Evolutionary conservation across 305 asterid species (phyloP).

Genomic region (Striga hermonthica): DNA sequence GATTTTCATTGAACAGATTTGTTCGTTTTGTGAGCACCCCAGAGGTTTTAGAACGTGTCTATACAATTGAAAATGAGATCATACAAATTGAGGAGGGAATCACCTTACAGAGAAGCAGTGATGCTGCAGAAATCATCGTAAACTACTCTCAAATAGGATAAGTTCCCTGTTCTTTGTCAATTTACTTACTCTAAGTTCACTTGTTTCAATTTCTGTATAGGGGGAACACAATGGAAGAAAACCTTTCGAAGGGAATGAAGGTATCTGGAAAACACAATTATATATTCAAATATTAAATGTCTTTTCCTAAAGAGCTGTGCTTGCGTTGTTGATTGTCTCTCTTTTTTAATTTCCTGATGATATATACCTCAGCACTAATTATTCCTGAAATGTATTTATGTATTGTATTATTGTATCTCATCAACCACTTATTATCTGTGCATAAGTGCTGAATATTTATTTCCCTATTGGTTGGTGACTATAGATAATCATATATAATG

Average conservation of each 20-base stretch:
- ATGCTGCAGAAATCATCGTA: conserved; percentile 55
- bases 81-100: conserved; percentile 86
- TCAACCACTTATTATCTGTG: too few relatives aligned
- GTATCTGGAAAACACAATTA: conserved; percentile 33
- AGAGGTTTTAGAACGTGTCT: conserved; percentile 90
- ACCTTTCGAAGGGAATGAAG: conserved; percentile 44
- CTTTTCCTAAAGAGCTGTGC: too few relatives aligned
- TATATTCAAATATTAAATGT: not conserved
- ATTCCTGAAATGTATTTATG: too few relatives aligned
- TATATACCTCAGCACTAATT: too few relatives aligned
- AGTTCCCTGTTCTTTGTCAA: not conserved
- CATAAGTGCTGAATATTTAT: not conserved
- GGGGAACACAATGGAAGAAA: conserved; percentile 44
- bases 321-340: too few relatives aligned
- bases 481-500: not conserved
- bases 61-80: conserved; percentile 79
- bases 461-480: not conserved
- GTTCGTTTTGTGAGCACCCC: conserved; percentile 99
- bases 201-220: conserved; percentile 35
- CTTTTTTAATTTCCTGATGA: too few relatives aligned
- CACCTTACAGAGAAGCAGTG: conserved; percentile 57
- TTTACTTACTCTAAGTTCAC: not conserved
- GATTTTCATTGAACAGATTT: conserved; percentile 52
- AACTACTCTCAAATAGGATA: conserved; percentile 30
- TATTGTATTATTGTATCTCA: too few relatives aligned